Conservation (phyloP, 2,329 filamentous ascomycete species). For the Colletotrichum spaethianum region DNA sequence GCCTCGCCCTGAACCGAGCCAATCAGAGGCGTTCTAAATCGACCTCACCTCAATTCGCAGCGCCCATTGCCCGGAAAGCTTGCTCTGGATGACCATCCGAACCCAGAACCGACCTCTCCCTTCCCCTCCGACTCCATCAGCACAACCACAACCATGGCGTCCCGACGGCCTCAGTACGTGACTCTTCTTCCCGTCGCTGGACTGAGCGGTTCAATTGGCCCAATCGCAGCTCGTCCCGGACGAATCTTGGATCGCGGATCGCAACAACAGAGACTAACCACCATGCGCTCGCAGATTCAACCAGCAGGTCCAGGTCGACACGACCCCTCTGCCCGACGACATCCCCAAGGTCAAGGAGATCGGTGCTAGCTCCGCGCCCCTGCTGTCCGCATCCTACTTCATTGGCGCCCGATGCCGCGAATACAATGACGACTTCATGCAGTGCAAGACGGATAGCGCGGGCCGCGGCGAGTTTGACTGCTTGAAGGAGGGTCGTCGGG, state of each 20-base stretch:
- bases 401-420: conserved; percentile 95
- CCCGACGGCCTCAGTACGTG: conserved; percentile 60
- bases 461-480: conserved; percentile 94
- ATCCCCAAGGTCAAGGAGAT: conserved; percentile 96
- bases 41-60: conserved; percentile 56
- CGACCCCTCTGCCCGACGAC: conserved; percentile 90
- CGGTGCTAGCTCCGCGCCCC: conserved; percentile 91
- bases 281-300: conserved; percentile 80
- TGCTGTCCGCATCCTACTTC: conserved; percentile 94
- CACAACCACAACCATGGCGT: conserved; percentile 54
- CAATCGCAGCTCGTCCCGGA: neutral
- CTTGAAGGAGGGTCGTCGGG: conserved; percentile 95
- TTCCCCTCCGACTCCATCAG: conserved; percentile 33
- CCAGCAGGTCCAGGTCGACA: conserved; percentile 93
- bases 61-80: conserved; percentile 36
- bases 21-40: conserved; percentile 57
- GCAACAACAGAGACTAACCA: conserved; percentile 44
- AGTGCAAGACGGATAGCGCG: conserved; percentile 96
- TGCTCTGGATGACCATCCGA: conserved; percentile 42
- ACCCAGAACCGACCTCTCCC: conserved; percentile 42
- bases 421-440: conserved; percentile 99
- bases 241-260: neutral
- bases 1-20: conserved; percentile 51
- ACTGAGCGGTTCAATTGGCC: conserved; percentile 13
- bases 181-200: neutral